These are phyloP conservation scores for Viscum album DNA, from an alignment of 177 flowering plant species.

Conservation along the genomic window DNA sequence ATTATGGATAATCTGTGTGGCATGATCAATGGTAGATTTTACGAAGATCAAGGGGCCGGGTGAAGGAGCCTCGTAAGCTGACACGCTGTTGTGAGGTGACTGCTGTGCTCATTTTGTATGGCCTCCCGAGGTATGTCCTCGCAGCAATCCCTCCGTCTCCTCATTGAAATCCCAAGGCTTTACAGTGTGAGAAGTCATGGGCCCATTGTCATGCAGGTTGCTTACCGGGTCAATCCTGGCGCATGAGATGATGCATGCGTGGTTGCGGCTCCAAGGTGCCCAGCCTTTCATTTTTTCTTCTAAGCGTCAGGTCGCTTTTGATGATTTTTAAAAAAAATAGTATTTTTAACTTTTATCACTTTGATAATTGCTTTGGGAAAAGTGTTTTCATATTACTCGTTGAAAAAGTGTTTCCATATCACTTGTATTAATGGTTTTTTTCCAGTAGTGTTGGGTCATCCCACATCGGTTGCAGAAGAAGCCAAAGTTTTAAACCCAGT, in stretches of 20 bases:
- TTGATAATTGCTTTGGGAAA: no score
- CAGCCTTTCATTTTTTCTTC: not conserved
- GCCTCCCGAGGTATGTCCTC: slow-evolving; percentile 49
- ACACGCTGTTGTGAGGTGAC: slow-evolving; percentile 59
- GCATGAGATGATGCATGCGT: slow-evolving; percentile 89
- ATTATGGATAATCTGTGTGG: not conserved
- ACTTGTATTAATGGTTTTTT: no score
- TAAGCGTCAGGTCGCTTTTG: not conserved
- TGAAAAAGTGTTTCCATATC: no score
- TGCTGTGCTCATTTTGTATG: slow-evolving; percentile 54
- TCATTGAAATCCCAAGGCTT: not conserved
- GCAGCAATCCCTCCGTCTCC: not conserved
- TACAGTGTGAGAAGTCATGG: not conserved
- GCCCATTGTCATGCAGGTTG: slow-evolving; percentile 31
- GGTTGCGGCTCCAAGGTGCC: slow-evolving; percentile 66
- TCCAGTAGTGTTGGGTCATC: no score
- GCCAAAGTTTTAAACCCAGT: no score
- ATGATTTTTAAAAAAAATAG: not conserved
- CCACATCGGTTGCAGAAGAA: no score
- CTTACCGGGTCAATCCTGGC: slow-evolving; percentile 73
- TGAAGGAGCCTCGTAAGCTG: slow-evolving; percentile 41
- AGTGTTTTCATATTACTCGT: no score
- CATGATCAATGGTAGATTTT: slow-evolving; percentile 28
- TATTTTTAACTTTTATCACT: not conserved
- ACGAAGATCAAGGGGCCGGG: slow-evolving; percentile 32